Conservation (phyloP, 2,329 filamentous ascomycete genomes). For the Rhinocladiella mackenziei region DNA sequence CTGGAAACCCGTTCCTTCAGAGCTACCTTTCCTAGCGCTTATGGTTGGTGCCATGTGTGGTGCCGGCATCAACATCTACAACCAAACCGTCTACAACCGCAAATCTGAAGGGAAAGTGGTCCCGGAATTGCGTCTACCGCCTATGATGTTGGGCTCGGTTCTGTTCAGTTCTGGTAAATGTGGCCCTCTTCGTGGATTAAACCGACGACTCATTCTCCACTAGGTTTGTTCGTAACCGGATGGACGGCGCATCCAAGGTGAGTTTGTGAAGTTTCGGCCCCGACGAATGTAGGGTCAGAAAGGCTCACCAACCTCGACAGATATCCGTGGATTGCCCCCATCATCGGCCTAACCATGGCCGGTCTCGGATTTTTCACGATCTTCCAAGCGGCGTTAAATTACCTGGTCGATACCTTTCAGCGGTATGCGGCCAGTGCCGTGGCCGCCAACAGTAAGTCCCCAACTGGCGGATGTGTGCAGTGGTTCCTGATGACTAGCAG, state of each 20-base stretch:
- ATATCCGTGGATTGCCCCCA: conserved; percentile 37
- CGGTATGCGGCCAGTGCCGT: conserved; percentile 43
- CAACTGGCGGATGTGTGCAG: background rate
- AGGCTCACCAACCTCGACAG: too few relatives aligned
- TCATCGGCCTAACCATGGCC: conserved; percentile 38
- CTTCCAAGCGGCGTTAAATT: conserved; percentile 42
- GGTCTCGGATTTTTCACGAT: conserved; percentile 43
- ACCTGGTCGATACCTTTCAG: conserved; percentile 44
- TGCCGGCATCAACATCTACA: conserved; percentile 43
- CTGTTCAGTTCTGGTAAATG: conserved; percentile 33
- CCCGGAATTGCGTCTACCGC: conserved; percentile 51
- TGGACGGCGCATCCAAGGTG: conserved; percentile 49
- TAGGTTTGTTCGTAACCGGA: conserved; percentile 57
- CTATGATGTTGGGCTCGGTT: conserved; percentile 47
- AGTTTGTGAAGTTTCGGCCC: too few relatives aligned
- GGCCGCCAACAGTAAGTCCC: conserved; percentile 39
- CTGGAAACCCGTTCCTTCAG: conserved; percentile 45
- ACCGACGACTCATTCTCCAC: conserved; percentile 7
- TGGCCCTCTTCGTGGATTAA: background rate
- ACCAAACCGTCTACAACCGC: conserved; percentile 36
- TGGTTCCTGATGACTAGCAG: conserved; percentile 1
- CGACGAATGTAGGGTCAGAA: too few relatives aligned
- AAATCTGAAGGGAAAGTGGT: conserved; percentile 26
- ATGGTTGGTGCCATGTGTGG: conserved; percentile 41
- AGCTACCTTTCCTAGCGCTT: conserved; percentile 50